Evolutionary conservation across 2,329 filamentous ascomycete genomes (phyloP).

Genomic region (Curvularia sp.): DNA sequence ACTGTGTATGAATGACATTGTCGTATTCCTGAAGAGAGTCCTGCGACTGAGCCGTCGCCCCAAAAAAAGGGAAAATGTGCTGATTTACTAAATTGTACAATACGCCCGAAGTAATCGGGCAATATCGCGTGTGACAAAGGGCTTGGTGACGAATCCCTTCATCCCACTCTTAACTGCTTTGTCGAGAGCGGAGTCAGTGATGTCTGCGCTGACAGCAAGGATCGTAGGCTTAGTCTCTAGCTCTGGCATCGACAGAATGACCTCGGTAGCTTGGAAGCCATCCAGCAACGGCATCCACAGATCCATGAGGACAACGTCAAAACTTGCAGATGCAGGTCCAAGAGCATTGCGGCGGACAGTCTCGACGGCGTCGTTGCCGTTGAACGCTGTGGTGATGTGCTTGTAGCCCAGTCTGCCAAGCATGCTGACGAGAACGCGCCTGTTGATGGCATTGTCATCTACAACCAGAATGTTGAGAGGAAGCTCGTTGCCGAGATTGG

Average conservation of each 20-base stretch:
- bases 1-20: conserved; percentile 19
- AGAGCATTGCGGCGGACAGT: conserved; percentile 59
- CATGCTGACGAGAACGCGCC: conserved; percentile 71
- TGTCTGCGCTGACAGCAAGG: conserved; percentile 71
- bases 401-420: conserved; percentile 71
- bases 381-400: conserved; percentile 69
- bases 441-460: conserved; percentile 77
- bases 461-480: conserved; percentile 74
- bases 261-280: conserved; percentile 71
- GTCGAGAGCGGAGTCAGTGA: conserved; percentile 68
- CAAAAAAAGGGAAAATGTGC: conserved; percentile 7
- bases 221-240: conserved; percentile 53
- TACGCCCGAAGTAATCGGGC: conserved; percentile 65
- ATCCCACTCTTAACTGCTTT: conserved; percentile 69
- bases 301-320: conserved; percentile 75
- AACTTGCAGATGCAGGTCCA: conserved; percentile 43
- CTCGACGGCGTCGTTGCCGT: conserved; percentile 71
- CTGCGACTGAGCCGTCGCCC: conserved; percentile 9
- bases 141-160: conserved; percentile 73
- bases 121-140: conserved; percentile 68
- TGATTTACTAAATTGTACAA: conserved; percentile 39
- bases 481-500: conserved; percentile 63
- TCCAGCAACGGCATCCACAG: conserved; percentile 80
- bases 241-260: conserved; percentile 63
- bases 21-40: conserved; percentile 17